phyloP scores from a whole-genome alignment of 192 early-diverging fungal species.

The Mortierella alpina region DNA sequence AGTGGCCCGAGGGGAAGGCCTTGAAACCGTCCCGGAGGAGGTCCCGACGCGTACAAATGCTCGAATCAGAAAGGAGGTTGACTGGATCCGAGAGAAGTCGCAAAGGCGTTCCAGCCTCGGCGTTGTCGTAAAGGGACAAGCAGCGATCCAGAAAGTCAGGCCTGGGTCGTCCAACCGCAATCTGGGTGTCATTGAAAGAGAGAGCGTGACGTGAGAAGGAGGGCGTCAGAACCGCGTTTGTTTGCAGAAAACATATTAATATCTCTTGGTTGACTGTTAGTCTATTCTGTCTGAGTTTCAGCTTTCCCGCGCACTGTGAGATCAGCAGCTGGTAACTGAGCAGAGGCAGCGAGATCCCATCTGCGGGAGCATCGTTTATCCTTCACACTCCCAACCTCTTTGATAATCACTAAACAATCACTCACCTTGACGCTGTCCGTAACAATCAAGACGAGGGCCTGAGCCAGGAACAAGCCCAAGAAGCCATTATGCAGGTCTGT shows the following conservation, averaged over 20 bases:
- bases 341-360: no score
- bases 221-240: not conserved
- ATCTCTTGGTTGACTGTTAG: not conserved
- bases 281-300: no score
- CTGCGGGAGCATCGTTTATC: no score
- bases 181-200: slow-evolving; percentile 23
- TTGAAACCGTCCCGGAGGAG: slow-evolving; percentile 82
- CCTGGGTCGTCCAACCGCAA: slow-evolving; percentile 60
- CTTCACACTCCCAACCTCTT: no score
- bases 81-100: slow-evolving; percentile 42
- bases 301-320: no score
- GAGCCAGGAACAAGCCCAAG: slow-evolving; percentile 57
- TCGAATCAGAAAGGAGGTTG: slow-evolving; percentile 66
- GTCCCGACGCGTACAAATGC: slow-evolving; percentile 64
- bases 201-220: not conserved
- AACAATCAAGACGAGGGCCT: slow-evolving; percentile 58
- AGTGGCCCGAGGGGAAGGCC: slow-evolving; percentile 92
- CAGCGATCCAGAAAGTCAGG: slow-evolving; percentile 65
- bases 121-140: slow-evolving; percentile 50
- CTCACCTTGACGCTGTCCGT: slow-evolving; percentile 63
- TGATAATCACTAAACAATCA: no score
- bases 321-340: no score
- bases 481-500: slow-evolving; percentile 52
- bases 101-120: slow-evolving; percentile 30
- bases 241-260: not conserved